Base-by-base conservation (phyloP, 495 filamentous ascomycete species). In the Aspergillus kassunensis region DNA sequence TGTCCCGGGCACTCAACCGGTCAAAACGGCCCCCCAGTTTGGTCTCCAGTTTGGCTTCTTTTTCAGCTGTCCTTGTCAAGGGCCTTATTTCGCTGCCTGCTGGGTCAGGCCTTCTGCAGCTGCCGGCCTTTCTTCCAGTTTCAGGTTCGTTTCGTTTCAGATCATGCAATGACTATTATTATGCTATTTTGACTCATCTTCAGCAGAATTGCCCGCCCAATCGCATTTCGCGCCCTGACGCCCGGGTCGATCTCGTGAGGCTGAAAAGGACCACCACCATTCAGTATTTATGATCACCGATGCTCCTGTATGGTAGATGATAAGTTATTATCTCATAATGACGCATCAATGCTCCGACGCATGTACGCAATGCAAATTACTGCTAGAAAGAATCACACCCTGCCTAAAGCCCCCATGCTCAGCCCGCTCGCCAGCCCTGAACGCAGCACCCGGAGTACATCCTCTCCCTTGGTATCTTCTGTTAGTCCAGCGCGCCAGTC, bases 401-500 rank as follows among this genome's bases (percentile, higher is more conserved):
- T 8, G 13, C 69, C 69, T 37, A 72, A 57, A 2, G 63, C 68
- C 24, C 66, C 62, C 13, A 62, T 57, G 47, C 68, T 70, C 65
- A 75, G 60, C n/a, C 68, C 89, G 58, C 76, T 80, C 12, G 89
- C 87, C 60, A 96, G 60, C 19, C 86, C 88, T 50, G 87, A 61
- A 60, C 91, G 79, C 72, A 96, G 58, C 59, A 88, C 74, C 48
- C 75, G 69, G 33, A 96, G 68, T 1, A 96, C 71, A 59, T 91
- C 86, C 57, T 78, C 72, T 0, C 81, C 88, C 45, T 59, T 81
- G 10, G 74, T 76, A 24, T 73, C 70, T 37, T 78, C 80, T 11
- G 71, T 61, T 44, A 92, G 65, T 10, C 80, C 80, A 6, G 69
- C 73, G 55, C 91, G 71, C 91, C 91, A 97, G 69, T 97, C 91